A percentile compares a stretch with the other conserved stretches of the same genome.
phyloP scores from a whole-genome alignment of 1,139 yeast genomes.

The Zhuliangozyma blackwelliae region DNA sequence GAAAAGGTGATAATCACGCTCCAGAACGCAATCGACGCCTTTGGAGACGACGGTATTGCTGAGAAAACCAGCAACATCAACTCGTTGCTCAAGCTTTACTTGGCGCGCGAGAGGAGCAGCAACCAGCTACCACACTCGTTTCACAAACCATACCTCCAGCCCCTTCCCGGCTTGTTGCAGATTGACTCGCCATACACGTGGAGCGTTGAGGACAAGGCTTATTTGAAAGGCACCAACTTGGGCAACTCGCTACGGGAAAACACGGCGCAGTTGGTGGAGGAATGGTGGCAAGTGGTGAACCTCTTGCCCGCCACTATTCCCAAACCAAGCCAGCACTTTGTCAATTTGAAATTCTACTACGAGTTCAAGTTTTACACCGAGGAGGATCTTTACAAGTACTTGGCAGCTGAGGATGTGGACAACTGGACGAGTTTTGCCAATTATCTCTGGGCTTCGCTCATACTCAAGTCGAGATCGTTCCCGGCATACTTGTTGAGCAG shows the following conservation, averaged over 20 bases:
- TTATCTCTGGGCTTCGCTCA: slow-evolving; percentile 71
- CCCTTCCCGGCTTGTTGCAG: slow-evolving; percentile 50
- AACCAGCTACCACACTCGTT: slow-evolving; percentile 15
- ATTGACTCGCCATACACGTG: slow-evolving; percentile 64
- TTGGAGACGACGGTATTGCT: slow-evolving; percentile 21
- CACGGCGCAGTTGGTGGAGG: slow-evolving; percentile 35
- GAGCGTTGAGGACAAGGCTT: slow-evolving; percentile 45
- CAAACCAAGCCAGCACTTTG: slow-evolving; percentile 33
- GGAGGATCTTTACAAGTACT: slow-evolving; percentile 29
- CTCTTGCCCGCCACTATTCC: slow-evolving; percentile 28
- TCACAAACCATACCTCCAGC: slow-evolving; percentile 48
- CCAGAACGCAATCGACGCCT: slow-evolving; percentile 37
- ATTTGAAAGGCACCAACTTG: slow-evolving; percentile 56
- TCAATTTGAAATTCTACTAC: slow-evolving; percentile 45
- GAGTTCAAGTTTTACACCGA: slow-evolving; percentile 43
- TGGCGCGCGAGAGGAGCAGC: slow-evolving; percentile 34
- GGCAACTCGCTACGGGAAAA: slow-evolving; percentile 41
- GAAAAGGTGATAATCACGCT: slow-evolving; percentile 35
- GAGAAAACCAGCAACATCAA: slow-evolving; percentile 29
- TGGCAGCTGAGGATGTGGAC: slow-evolving; percentile 18
- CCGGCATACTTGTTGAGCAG: slow-evolving; percentile 49
- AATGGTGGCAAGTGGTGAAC: slow-evolving; percentile 47
- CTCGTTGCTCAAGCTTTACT: slow-evolving; percentile 42
- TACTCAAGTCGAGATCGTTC: slow-evolving; percentile 73
- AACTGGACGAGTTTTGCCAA: slow-evolving; percentile 64